Evolutionary conservation across 2,329 filamentous ascomycete genomes (phyloP).

Genomic region (Clonostachys byssicola): DNA sequence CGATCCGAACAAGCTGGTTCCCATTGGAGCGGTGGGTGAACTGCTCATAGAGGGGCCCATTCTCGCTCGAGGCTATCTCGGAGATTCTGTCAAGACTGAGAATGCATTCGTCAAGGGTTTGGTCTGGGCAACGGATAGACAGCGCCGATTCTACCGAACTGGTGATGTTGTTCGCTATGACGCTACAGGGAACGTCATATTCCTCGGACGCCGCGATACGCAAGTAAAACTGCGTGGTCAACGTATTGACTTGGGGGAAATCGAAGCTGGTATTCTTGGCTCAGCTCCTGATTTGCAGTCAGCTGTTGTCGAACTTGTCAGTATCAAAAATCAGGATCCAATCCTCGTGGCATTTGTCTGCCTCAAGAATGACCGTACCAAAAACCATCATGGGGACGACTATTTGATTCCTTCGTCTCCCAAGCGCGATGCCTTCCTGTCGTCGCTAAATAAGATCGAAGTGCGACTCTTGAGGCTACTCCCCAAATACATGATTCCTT

Average conservation of each 20-base stretch:
- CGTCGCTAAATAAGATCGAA: too few species aligned
- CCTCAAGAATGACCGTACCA: too few species aligned
- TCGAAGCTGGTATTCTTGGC: conserved; percentile 28
- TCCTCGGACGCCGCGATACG: conserved; percentile 59
- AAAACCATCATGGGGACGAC: too few species aligned
- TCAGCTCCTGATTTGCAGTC: too few species aligned
- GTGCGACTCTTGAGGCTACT: too few species aligned
- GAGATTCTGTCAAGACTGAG: conserved; percentile 22
- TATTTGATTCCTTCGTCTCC: too few species aligned
- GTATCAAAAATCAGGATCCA: too few species aligned
- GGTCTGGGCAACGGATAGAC: conserved; percentile 18
- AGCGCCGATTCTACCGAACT: conserved; percentile 50
- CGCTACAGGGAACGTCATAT: conserved; percentile 44
- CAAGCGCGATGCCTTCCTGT: too few species aligned
- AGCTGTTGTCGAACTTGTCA: too few species aligned
- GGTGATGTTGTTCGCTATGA: conserved; percentile 55
- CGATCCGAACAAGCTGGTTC: conserved; percentile 3
- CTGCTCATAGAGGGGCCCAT: conserved; percentile 34
- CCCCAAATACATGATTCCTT: too few species aligned
- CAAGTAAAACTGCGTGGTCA: conserved; percentile 65
- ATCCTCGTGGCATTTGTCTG: too few species aligned
- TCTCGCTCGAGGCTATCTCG: conserved; percentile 45
- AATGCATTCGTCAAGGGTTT: conserved; percentile 10
- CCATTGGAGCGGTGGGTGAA: conserved; percentile 19
- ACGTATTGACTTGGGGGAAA: conserved; percentile 55